Evolutionary conservation across 164 flowering plant species (phyloP).

Genomic region (Santalum album): DNA sequence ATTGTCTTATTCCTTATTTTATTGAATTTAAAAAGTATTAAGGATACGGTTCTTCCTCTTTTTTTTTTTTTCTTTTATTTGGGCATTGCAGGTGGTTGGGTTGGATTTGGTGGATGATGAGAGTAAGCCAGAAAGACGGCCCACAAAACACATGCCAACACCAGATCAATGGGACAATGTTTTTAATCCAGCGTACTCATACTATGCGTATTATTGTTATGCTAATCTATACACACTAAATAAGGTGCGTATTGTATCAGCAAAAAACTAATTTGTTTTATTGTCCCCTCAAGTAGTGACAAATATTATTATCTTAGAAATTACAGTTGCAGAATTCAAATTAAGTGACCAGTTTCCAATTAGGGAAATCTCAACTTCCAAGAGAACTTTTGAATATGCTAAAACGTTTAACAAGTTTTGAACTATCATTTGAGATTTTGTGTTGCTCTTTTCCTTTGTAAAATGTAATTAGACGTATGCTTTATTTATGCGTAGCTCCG

Average conservation of each 20-base stretch:
- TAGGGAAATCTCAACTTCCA: too few species aligned
- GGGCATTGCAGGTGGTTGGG: slow-evolving; percentile 77
- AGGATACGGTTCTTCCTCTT: too few species aligned
- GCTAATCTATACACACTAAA: slow-evolving; percentile 92
- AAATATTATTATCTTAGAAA: too few species aligned
- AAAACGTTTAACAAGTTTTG: neutral
- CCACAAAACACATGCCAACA: slow-evolving; percentile 98
- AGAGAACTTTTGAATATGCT: neutral
- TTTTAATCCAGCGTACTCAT: slow-evolving; percentile 96
- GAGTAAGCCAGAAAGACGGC: slow-evolving; percentile 98
- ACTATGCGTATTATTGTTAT: slow-evolving; percentile 89
- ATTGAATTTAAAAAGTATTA: too few species aligned
- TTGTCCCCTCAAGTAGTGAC: too few species aligned
- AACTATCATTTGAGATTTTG: neutral
- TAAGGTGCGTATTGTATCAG: slow-evolving; percentile 41
- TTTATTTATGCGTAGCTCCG: slow-evolving; percentile 46
- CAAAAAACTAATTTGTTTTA: neutral
- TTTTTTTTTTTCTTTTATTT: slow-evolving; percentile 8
- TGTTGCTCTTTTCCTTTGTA: neutral
- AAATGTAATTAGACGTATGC: neutral
- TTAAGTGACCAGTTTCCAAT: too few species aligned
- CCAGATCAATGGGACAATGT: slow-evolving; percentile 93
- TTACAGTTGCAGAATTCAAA: neutral
- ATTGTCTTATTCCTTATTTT: too few species aligned
- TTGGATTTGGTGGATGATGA: slow-evolving; percentile 99